Conservation (phyloP, 176 grass and related monocot species). For the Alopecurus myosuroides region DNA sequence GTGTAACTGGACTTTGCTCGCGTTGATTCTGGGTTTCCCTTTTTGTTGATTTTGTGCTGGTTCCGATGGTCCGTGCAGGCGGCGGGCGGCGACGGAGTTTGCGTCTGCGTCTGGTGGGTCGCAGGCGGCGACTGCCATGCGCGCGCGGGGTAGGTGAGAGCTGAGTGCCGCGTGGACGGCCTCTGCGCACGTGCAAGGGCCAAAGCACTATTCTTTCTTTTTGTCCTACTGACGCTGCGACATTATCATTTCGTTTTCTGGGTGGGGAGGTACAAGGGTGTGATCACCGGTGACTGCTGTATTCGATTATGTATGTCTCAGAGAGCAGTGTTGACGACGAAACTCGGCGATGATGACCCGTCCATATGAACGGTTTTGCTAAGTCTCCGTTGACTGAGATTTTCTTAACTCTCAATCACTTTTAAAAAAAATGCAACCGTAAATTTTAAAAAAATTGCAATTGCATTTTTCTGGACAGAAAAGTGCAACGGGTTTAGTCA, state of each 20-base stretch:
- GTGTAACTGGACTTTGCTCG: background rate
- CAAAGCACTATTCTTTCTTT: background rate
- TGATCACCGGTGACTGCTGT: background rate
- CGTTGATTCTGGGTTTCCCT: background rate
- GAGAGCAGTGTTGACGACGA: too few species aligned
- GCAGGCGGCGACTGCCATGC: background rate
- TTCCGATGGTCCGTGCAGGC: background rate
- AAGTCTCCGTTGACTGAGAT: too few species aligned
- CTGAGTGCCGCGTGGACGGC: background rate
- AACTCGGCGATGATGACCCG: too few species aligned
- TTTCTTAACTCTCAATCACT: too few species aligned
- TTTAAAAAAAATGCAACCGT: too few species aligned
- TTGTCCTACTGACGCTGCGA: background rate
- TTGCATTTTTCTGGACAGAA: too few species aligned
- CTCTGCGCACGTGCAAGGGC: constrained; percentile 10
- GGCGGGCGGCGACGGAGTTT: background rate
- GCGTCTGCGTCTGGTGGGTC: background rate
- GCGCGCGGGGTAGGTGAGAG: background rate
- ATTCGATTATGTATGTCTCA: background rate
- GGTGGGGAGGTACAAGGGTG: background rate
- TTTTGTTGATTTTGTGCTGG: background rate
- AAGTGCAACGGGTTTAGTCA: too few species aligned
- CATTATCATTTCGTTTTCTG: background rate
- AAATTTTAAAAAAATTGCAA: too few species aligned
- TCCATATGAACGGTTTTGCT: too few species aligned